Evolutionary conservation across 495 filamentous ascomycete species (phyloP).

Genomic region (Tuber microsphaerosporum): DNA sequence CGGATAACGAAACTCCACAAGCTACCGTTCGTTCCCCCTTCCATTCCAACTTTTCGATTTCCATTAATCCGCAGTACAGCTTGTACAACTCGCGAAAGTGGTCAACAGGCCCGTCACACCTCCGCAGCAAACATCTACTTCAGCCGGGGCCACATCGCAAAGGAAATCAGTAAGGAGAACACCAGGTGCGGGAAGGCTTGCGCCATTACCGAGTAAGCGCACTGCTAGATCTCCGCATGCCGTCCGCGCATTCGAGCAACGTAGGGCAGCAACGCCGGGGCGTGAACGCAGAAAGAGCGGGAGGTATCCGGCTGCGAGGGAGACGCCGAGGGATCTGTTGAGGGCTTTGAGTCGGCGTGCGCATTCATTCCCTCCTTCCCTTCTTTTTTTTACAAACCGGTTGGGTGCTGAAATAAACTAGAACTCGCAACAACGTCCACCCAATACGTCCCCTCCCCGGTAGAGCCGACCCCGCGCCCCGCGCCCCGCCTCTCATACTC

Average conservation of each 20-base stretch:
- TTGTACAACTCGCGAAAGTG: slow-evolving; percentile 21
- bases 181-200: slow-evolving; percentile 35
- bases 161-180: slow-evolving; percentile 33
- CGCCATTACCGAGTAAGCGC: slow-evolving; percentile 20
- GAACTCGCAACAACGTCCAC: slow-evolving; percentile 29
- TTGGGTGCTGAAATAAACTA: slow-evolving; percentile 9
- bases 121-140: slow-evolving; percentile 14
- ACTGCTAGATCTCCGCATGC: slow-evolving; percentile 36
- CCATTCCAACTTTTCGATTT: neutral
- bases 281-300: slow-evolving; percentile 30
- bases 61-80: slow-evolving; percentile 4
- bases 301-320: slow-evolving; percentile 24
- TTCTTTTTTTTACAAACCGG: neutral
- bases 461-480: slow-evolving; percentile 14
- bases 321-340: slow-evolving; percentile 32
- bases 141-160: neutral
- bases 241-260: slow-evolving; percentile 31
- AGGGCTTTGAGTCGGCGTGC: slow-evolving; percentile 26
- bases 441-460: slow-evolving; percentile 24
- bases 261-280: slow-evolving; percentile 25
- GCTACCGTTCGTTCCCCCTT: neutral
- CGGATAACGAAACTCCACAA: slow-evolving; percentile 18
- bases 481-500: neutral
- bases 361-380: neutral
- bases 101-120: slow-evolving; percentile 28